Base-by-base conservation (phyloP, 1,284 basidiomycete species). In the Inonotus obliquus region DNA sequence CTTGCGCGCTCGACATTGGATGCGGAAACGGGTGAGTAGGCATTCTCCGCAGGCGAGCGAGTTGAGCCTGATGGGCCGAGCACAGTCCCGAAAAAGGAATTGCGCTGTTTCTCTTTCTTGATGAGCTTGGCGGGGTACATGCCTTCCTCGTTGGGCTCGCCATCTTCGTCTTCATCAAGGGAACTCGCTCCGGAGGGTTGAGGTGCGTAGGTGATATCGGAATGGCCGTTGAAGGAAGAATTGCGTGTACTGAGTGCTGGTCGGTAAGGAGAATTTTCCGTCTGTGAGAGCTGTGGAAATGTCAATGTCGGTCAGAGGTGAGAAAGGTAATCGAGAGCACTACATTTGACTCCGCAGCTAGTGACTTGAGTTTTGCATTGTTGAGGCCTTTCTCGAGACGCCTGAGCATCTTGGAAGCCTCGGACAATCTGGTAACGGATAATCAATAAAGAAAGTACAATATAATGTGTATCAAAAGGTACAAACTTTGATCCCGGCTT, bases 401-500 rank as follows among this genome's bases (percentile, higher is more conserved):
- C 62, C 90, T 83, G 59, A 92, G 84, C 87, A 92, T 89, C 72
- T 92, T 92, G 53, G 90, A 92, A 45, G 89, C 89, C 70, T 92
- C 91, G 44, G 89, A 92, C 32, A 92, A 77, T 73, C 91, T 92
- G 67, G 9, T 25, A 61, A 48, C 60, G 54, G 49, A 47, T 57
- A 62, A 62, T 61, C 59, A 59, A 57, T 61, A 38, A 55, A 19
- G 17, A 23, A 39, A 13, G n/a, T 27, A 53, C 60, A 65, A 38
- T 38, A 65, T 63, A 60, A 61, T 54, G 53, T n/a, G 37, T 48
- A 41, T 58, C 48, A 44, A 51, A 51, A 65, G 29, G 49, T 60
- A 76, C 79, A 47, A 69, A 92, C 90, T 92, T 92, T 74, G 90
- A 92, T 66, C 91, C 91, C n/a, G 90, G 90, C 70, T 92, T 92